Base-by-base conservation (phyloP, 2,329 filamentous ascomycete species). In the Aspergillus nomiae region DNA sequence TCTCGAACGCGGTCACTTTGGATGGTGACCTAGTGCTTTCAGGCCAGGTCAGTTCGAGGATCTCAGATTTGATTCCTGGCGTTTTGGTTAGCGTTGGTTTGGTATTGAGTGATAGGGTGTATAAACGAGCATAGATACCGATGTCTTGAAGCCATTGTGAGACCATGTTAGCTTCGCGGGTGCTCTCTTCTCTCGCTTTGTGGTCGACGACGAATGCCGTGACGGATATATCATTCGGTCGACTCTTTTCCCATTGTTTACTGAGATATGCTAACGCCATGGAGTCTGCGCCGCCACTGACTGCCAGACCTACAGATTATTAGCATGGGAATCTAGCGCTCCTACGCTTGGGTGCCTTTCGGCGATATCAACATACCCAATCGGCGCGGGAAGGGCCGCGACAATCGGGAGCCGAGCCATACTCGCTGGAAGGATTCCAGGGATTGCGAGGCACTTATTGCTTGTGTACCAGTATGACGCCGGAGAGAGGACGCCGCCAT, bases 251-350 rank as follows among this genome's bases (percentile, higher is more conserved):
- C 63, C 79, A 66, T 53, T 81, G 77, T 56, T 83, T 84, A 74
- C 91, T 92, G 41, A 98, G 84, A 64, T 83, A 88, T 60, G 93
- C 92, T 64, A 99, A 83, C 32, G 94, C 94, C 94, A 98, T 99
- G n/a, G 94, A 98, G 77, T 99, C 95, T 45, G 95, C 91, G 9
- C 95, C 95, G 28, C 95, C 95, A 73, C 94, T 97, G 65, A 98
- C 83, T 19, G 94, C 95, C 63, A 98, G 81, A 59, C 85, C 90
- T 92, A 65, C 28, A 46, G n/a, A 54, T 56, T 30, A 51, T 64
- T 63, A 54, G 48, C 5, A 38, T 57, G 10, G 2, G 7, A 4
- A 7, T 36, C 10, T 21, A 54, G 1, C 14, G 14, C 7, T 36
- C 14, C 34, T 16, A 16, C 14, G 16, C 12, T 36, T 36, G 34